A percentile compares a stretch with the other conserved stretches of the same genome.
Conservation (phyloP, 2,329 filamentous ascomycete genomes). For the Penicillium nordicum region DNA sequence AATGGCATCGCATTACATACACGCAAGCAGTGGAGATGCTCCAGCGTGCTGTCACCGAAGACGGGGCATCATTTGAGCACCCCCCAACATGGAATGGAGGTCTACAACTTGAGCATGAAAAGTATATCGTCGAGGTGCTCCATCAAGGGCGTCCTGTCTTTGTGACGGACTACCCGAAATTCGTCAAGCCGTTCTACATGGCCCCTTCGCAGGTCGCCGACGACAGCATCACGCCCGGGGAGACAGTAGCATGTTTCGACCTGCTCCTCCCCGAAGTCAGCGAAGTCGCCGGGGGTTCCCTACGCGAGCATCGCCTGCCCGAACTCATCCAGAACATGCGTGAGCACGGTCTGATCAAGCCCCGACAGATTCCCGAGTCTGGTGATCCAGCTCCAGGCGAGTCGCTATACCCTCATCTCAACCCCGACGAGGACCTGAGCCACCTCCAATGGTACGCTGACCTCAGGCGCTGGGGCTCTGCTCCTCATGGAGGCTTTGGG, state of each 20-base stretch:
- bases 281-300: conserved; percentile 82
- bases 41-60: conserved; percentile 52
- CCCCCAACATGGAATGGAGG: conserved; percentile 68
- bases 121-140: conserved; percentile 69
- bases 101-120: conserved; percentile 89
- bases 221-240: conserved; percentile 13
- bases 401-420: conserved; percentile 36
- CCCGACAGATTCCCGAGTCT: conserved; percentile 18
- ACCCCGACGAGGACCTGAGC: conserved; percentile 42
- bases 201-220: conserved; percentile 46
- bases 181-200: conserved; percentile 93
- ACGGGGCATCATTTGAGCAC: conserved; percentile 59
- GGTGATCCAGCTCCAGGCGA: conserved; percentile 15
- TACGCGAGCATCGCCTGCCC: conserved; percentile 76
- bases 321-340: conserved; percentile 69
- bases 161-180: conserved; percentile 85
- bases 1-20: conserved; percentile 83
- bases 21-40: conserved; percentile 70
- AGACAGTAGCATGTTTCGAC: conserved; percentile 85
- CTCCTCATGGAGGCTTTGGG: conserved; percentile 87
- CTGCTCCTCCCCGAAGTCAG: conserved; percentile 80
- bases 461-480: conserved; percentile 83
- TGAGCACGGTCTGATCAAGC: conserved; percentile 57
- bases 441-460: conserved; percentile 82
- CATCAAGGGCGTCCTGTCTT: conserved; percentile 71